Evolutionary conservation across 805 yeast genomes (phyloP), one percentile per base, ranked within the genome.

Genomic region (Starmerella vaccinii): DNA sequence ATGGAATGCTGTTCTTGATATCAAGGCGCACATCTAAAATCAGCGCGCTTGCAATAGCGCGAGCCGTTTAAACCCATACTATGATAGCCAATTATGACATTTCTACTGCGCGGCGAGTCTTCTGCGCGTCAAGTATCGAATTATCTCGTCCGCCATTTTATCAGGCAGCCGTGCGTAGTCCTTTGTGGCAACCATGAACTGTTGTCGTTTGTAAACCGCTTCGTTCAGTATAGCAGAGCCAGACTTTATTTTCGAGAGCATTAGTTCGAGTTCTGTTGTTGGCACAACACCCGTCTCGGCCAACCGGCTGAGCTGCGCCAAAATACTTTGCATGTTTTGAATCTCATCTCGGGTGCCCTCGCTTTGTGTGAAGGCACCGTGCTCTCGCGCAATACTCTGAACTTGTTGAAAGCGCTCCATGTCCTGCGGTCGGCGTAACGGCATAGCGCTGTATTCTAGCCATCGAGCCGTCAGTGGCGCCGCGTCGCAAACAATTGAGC

Each of bases 1-100:
- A 55, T 89, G 95, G 95, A 66, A 68, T 13, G 96, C 80, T 15
- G 18, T 49, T 13, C 44, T 57, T 24, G 38, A 40, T 4, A 16
- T 55, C 49, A 47, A 48, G 47, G 54, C 60, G 7, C 41, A 49
- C 24, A 30, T 49, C 40, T 49, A 43, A 48, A 22, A 22, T 34
- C n/a, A 26, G 15, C 12, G 5, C 6, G 22, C 24, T 23, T 38
- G 4, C n/a, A 13, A n/a, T 32, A 32, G 15, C 6, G n/a, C n/a
- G n/a, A n/a, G n/a, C n/a, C n/a, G n/a, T n/a, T n/a, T n/a, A n/a
- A n/a, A n/a, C n/a, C n/a, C n/a, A n/a, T n/a, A n/a, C n/a, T n/a
- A n/a, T n/a, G n/a, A n/a, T n/a, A n/a, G n/a, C n/a, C n/a, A n/a
- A n/a, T n/a, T n/a, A n/a, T n/a, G n/a, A n/a, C n/a, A n/a, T n/a